Percentiles rank a stretch among this genome's conserved stretches.
These are phyloP conservation scores for Phytophthora meadii DNA, from an alignment of 352 stramenopile genomes.

Conservation along the genomic window DNA sequence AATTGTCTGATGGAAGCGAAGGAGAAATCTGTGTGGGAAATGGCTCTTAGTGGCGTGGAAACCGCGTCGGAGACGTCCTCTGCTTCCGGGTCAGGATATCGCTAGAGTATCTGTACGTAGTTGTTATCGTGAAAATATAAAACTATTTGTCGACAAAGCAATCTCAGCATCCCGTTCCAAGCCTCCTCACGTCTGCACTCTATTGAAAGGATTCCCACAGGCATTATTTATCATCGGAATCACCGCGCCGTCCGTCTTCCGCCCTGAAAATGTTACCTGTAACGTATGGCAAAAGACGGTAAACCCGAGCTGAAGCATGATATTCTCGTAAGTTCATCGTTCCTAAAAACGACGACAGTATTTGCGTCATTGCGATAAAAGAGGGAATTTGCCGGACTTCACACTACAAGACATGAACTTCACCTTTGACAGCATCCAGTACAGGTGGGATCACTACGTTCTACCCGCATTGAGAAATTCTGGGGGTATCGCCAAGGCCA, in stretches of 20 bases:
- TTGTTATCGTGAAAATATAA: conserved; percentile 3
- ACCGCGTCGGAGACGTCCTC: conserved; percentile 30
- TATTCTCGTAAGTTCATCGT: conserved; percentile 6
- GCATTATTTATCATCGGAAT: no score
- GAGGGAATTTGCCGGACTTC: conserved; percentile 17
- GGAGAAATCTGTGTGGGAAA: conserved; percentile 31
- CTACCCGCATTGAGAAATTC: conserved; percentile 21
- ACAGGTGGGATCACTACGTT: conserved; percentile 33
- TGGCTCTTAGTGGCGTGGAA: conserved; percentile 31
- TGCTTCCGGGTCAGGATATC: conserved; percentile 19
- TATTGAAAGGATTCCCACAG: no score
- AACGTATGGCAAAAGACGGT: conserved; percentile 4
- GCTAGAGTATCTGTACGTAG: not conserved
- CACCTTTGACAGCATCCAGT: conserved; percentile 27
- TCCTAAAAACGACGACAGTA: not conserved
- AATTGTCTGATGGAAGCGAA: conserved; percentile 31
- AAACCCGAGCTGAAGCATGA: not conserved
- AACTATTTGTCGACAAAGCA: not conserved
- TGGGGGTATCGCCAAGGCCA: conserved; percentile 35
- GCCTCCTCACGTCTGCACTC: no score
- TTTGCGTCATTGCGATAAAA: not conserved
- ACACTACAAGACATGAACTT: conserved; percentile 26
- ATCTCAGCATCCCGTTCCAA: no score
- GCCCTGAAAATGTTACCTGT: no score
- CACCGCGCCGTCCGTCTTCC: no score